phyloP scores from a whole-genome alignment of 768 basidiomycete genomes.

The Phaeotremella fagi region DNA sequence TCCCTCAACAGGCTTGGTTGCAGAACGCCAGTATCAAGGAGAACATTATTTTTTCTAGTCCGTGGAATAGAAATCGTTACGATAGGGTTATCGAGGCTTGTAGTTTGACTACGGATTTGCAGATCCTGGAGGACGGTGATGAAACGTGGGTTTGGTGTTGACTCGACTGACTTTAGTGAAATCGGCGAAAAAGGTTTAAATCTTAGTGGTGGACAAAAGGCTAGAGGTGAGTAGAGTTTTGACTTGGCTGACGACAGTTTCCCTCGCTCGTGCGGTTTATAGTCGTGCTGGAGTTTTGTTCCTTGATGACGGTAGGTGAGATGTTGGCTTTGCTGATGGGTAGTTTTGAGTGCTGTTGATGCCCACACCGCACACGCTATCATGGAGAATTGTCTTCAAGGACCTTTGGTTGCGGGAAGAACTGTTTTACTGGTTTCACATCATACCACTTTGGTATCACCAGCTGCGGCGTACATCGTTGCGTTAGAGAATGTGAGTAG shows the following conservation, averaged over 20 bases:
- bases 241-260: conserved; percentile 13
- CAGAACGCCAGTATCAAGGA: conserved; percentile 80
- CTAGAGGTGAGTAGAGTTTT: conserved; percentile 45
- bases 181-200: conserved; percentile 48
- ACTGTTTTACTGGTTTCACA: conserved; percentile 90
- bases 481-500: conserved; percentile 39
- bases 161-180: conserved; percentile 55
- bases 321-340: conserved; percentile 7
- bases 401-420: conserved; percentile 69
- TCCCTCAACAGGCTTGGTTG: conserved; percentile 63
- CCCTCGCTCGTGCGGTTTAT: conserved; percentile 67
- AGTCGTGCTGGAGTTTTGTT: conserved; percentile 75
- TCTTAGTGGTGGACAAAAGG: conserved; percentile 56
- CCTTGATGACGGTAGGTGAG: conserved; percentile 72
- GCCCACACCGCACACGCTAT: conserved; percentile 80
- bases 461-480: conserved; percentile 75
- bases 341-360: conserved; percentile 59
- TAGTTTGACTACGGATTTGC: conserved; percentile 65
- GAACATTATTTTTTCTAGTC: conserved; percentile 76
- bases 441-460: conserved; percentile 80
- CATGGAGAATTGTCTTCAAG: conserved; percentile 70
- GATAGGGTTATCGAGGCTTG: conserved; percentile 73
- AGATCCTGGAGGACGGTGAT: conserved; percentile 64
- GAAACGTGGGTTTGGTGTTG: conserved; percentile 59
- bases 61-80: conserved; percentile 69